Evolutionary conservation across 495 filamentous ascomycete genomes (phyloP).

Genomic region (Aspergillus campestris): DNA sequence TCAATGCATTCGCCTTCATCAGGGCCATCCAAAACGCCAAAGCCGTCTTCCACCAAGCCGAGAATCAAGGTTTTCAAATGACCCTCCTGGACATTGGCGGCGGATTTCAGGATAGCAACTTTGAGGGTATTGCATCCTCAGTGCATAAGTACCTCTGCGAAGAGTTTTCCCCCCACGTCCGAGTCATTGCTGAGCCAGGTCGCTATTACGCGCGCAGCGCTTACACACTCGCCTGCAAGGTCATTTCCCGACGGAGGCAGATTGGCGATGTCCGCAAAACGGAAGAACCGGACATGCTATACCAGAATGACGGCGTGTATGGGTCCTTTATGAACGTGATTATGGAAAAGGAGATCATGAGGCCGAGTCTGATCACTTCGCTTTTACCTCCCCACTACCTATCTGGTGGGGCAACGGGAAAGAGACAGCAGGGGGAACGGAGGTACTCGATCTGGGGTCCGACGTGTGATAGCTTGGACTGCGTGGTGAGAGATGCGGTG

Average conservation of each 20-base stretch:
- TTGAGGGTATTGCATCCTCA: constrained; percentile 12
- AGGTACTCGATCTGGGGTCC: constrained; percentile 30
- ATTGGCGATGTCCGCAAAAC: constrained; percentile 3
- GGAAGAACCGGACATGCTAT: constrained; percentile 22
- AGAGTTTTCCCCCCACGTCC: constrained; percentile 10
- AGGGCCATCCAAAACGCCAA: constrained; percentile 19
- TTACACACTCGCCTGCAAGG: constrained; percentile 22
- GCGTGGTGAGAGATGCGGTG: constrained; percentile 9
- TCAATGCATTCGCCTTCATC: constrained; percentile 13
- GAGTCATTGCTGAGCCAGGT: constrained; percentile 25
- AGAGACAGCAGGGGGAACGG: neutral
- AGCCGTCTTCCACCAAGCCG: constrained; percentile 14
- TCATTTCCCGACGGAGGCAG: constrained; percentile 21
- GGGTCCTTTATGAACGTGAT: constrained; percentile 24
- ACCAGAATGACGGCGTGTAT: constrained; percentile 29
- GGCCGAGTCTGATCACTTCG: neutral
- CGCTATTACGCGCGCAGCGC: constrained; percentile 19
- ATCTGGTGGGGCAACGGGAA: too few relatives aligned
- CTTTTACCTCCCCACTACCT: neutral
- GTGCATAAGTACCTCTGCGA: constrained; percentile 5
- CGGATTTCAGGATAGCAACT: constrained; percentile 20
- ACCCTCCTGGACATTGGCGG: constrained; percentile 24
- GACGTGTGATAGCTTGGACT: constrained; percentile 27
- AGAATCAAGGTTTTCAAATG: constrained; percentile 6
- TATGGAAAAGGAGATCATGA: constrained; percentile 13